Conservation (phyloP, 805 yeast species). For the Hanseniaspora vineae region DNA sequence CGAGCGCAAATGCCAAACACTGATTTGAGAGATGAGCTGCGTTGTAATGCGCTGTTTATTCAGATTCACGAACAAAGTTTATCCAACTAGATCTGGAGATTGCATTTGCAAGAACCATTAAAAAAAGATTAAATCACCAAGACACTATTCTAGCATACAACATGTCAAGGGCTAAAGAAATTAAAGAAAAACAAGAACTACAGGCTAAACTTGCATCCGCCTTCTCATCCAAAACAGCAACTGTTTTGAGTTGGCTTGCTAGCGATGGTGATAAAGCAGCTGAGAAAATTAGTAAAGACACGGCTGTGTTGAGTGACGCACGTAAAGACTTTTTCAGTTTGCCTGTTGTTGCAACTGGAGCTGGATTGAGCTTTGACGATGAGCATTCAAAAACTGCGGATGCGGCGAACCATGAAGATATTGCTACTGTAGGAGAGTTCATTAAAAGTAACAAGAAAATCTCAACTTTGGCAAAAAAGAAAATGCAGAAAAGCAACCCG, state of each 20-base stretch:
- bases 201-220: slow-evolving; percentile 21
- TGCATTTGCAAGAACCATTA: too few relatives aligned
- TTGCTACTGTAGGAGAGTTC: slow-evolving; percentile 25
- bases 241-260: slow-evolving; percentile 19
- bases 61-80: too few relatives aligned
- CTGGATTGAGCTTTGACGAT: slow-evolving; percentile 17
- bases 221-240: slow-evolving; percentile 12
- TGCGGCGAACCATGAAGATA: slow-evolving; percentile 11
- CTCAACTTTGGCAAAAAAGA: slow-evolving; percentile 20
- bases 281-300: background rate
- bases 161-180: slow-evolving; percentile 24
- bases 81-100: too few relatives aligned
- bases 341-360: slow-evolving; percentile 23
- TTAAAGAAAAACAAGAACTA: slow-evolving; percentile 21
- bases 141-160: background rate
- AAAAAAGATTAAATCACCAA: too few relatives aligned
- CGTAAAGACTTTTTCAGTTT: slow-evolving; percentile 17
- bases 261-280: slow-evolving; percentile 1
- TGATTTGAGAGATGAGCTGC: too few relatives aligned
- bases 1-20: too few relatives aligned
- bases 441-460: slow-evolving; percentile 22
- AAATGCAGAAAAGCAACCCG: slow-evolving; percentile 8
- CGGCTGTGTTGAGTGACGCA: slow-evolving; percentile 10
- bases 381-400: too few relatives aligned
- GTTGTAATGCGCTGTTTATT: too few relatives aligned